phyloP scores from a whole-genome alignment of 129 eudicot species.

The Flaveria trinervia region DNA sequence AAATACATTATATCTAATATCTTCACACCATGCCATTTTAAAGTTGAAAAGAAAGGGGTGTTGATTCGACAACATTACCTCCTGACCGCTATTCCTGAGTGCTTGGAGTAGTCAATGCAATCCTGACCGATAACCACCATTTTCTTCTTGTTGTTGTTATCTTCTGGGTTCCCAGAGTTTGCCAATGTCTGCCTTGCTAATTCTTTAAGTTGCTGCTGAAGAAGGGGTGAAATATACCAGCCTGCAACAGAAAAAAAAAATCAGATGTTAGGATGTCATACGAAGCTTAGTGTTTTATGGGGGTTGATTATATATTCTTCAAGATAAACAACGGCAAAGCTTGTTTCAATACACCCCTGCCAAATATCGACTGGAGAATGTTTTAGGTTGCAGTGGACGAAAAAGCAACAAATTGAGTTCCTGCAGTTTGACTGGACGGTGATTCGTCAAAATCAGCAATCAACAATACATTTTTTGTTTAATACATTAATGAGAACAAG shows the following conservation, averaged over 20 bases:
- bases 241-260: conserved; percentile 47
- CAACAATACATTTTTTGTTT: no score
- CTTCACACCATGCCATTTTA: neutral
- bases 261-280: neutral
- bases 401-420: no score
- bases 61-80: conserved; percentile 49
- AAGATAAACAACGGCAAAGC: neutral
- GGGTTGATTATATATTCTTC: neutral
- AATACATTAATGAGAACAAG: no score
- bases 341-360: no score
- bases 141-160: conserved; percentile 50
- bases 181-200: conserved; percentile 50
- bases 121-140: conserved; percentile 90
- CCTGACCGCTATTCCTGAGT: conserved; percentile 70
- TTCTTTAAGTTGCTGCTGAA: conserved; percentile 81
- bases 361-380: no score
- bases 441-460: no score
- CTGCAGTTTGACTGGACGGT: no score
- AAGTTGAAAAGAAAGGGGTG: conserved; percentile 2
- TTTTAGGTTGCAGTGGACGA: no score
- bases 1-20: neutral
- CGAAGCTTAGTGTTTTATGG: neutral
- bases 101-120: conserved; percentile 93
- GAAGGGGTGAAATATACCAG: conserved; percentile 78
- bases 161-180: conserved; percentile 32